Conservation (phyloP, 1,284 basidiomycete genomes). For the Sparassis latifolia region DNA sequence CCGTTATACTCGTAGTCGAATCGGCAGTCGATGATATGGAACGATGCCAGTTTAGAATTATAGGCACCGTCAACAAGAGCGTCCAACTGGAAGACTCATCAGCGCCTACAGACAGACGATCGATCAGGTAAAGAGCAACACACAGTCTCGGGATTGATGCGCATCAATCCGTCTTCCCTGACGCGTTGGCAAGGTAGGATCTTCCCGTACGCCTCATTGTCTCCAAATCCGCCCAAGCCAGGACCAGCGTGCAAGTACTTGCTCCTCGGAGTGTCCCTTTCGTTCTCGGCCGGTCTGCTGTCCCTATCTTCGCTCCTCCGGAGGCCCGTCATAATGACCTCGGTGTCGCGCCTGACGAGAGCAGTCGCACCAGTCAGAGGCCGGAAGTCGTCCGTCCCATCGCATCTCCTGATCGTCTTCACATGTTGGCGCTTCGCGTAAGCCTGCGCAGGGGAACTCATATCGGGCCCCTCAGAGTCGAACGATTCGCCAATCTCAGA, state of each 20-base stretch:
- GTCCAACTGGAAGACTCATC: constrained; percentile 48
- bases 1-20: constrained; percentile 97
- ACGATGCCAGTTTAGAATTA: constrained; percentile 57
- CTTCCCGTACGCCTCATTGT: constrained; percentile 89
- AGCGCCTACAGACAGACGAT: constrained; percentile 1
- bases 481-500: constrained; percentile 43
- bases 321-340: constrained; percentile 42
- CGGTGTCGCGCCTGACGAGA: constrained; percentile 31
- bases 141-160: constrained; percentile 80
- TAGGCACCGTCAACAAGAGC: constrained; percentile 71
- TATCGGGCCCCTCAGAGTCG: constrained; percentile 45
- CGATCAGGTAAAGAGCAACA: constrained; percentile 20
- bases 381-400: constrained; percentile 73
- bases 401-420: constrained; percentile 66
- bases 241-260: constrained; percentile 34
- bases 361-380: constrained; percentile 58
- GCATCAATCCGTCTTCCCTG: constrained; percentile 91
- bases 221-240: constrained; percentile 65
- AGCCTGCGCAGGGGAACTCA: constrained; percentile 72
- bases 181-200: constrained; percentile 91
- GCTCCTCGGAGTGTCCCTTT: constrained; percentile 26
- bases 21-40: constrained; percentile 89
- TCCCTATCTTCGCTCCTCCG: constrained; percentile 12
- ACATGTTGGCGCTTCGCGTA: constrained; percentile 69
- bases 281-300: constrained; percentile 25